A percentile compares a stretch with the other conserved stretches of the same genome.
phyloP scores from a whole-genome alignment of 2,329 filamentous ascomycete species.

The Fusarium marasasianum region DNA sequence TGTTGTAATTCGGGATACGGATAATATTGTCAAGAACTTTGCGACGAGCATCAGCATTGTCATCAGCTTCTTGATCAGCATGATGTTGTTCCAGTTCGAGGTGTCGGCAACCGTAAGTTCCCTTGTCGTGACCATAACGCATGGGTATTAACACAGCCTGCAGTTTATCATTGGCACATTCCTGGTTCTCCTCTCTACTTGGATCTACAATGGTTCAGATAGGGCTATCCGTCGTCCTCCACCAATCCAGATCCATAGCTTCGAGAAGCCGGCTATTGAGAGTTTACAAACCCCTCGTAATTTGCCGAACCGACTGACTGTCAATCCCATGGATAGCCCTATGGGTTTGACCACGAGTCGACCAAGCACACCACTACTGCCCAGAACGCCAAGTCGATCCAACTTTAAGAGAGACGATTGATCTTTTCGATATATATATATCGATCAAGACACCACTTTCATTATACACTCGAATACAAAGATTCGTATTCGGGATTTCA shows the following conservation, averaged over 20 bases:
- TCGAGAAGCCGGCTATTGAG: slow-evolving; percentile 78
- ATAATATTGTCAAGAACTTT: slow-evolving; percentile 91
- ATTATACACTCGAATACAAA: slow-evolving; percentile 11
- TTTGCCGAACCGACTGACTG: slow-evolving; percentile 48
- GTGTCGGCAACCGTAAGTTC: slow-evolving; percentile 75
- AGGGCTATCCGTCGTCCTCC: slow-evolving; percentile 64
- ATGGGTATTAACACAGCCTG: background rate
- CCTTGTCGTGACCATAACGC: background rate
- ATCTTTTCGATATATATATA: background rate
- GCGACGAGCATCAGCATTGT: slow-evolving; percentile 93
- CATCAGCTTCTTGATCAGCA: slow-evolving; percentile 84
- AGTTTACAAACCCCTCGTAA: slow-evolving; percentile 51
- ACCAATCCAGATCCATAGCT: slow-evolving; percentile 74
- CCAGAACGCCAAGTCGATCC: slow-evolving; percentile 51
- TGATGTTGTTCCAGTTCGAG: slow-evolving; percentile 84
- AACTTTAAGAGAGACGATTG: slow-evolving; percentile 52
- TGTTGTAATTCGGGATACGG: slow-evolving; percentile 53
- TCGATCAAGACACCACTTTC: background rate
- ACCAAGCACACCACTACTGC: slow-evolving; percentile 58
- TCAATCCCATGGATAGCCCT: slow-evolving; percentile 54
- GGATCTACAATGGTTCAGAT: slow-evolving; percentile 80
- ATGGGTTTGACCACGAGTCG: slow-evolving; percentile 57
- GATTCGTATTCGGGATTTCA: slow-evolving; percentile 18
- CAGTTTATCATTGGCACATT: slow-evolving; percentile 85
- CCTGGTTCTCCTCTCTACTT: slow-evolving; percentile 83